A percentile compares a stretch with the other conserved stretches of the same genome.
Evolutionary conservation across 495 filamentous ascomycete genomes (phyloP).

Genomic region (Achaetomiella virescens): DNA sequence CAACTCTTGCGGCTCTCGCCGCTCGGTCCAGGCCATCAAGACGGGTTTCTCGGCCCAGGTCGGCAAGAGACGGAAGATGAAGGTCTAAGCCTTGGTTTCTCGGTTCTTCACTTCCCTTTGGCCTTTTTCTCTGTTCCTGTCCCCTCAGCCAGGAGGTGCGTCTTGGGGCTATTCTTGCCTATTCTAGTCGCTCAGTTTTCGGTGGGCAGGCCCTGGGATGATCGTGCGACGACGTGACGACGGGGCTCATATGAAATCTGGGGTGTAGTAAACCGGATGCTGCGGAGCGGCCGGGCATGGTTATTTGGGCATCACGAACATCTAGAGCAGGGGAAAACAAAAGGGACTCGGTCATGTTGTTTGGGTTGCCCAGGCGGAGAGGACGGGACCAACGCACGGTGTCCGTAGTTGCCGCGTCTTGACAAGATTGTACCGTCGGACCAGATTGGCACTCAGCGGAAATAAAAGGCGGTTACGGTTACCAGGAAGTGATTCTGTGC

Average conservation of each 20-base stretch:
- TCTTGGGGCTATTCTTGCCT: neutral
- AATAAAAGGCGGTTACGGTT: neutral
- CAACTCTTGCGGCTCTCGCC: slow-evolving; percentile 77
- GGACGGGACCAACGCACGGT: neutral
- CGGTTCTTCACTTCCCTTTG: neutral
- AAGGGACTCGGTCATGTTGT: neutral
- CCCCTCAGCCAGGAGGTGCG: neutral
- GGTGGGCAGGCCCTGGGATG: slow-evolving; percentile 11
- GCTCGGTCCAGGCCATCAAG: slow-evolving; percentile 96
- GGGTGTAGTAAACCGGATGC: neutral
- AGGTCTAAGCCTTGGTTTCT: slow-evolving; percentile 24
- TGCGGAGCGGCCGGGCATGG: slow-evolving; percentile 2
- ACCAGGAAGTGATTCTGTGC: neutral
- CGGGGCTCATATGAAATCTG: slow-evolving; percentile 2
- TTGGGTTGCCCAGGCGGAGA: neutral
- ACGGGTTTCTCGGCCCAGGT: slow-evolving; percentile 98
- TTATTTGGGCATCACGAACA: slow-evolving; percentile 6
- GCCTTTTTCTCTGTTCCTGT: neutral
- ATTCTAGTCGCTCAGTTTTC: slow-evolving; percentile 2
- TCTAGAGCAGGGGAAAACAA: neutral
- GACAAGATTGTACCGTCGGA: slow-evolving; percentile 1
- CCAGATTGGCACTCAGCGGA: slow-evolving; percentile 4
- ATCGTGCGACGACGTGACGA: slow-evolving; percentile 12
- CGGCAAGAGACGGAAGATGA: slow-evolving; percentile 78
- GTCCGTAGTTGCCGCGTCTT: neutral